phyloP scores from a whole-genome alignment of 148 eudicot genomes.

The Vaccinium myrtillus region DNA sequence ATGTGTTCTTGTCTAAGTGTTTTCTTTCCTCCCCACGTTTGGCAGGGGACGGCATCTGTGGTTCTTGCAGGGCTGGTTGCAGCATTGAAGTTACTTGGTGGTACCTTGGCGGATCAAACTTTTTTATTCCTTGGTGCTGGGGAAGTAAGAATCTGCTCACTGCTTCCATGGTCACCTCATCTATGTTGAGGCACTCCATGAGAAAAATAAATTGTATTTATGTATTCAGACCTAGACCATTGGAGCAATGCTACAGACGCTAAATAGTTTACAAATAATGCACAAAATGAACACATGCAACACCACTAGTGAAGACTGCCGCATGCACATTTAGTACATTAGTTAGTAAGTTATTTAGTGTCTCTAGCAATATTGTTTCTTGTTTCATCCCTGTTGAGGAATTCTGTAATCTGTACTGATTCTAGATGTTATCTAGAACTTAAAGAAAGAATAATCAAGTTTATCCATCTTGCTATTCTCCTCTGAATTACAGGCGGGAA shows the following conservation, averaged over 20 bases:
- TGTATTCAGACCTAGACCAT: background rate
- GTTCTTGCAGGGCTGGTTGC: constrained; percentile 56
- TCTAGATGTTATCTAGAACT: background rate
- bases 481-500: constrained; percentile 67
- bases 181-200: background rate
- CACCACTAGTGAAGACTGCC: too few species aligned
- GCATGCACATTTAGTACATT: too few species aligned
- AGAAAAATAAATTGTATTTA: background rate
- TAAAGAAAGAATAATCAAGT: background rate
- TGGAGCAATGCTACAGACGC: too few species aligned
- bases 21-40: background rate
- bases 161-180: background rate
- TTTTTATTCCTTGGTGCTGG: constrained; percentile 64
- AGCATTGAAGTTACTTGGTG: constrained; percentile 47
- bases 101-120: constrained; percentile 18
- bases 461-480: background rate
- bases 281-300: too few species aligned
- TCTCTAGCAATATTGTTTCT: background rate
- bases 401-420: background rate
- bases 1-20: background rate
- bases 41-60: constrained; percentile 54
- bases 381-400: constrained; percentile 5
- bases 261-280: too few species aligned
- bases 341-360: too few species aligned
- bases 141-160: constrained; percentile 47